These are phyloP conservation scores for Xylaria multiplex DNA, from an alignment of 2,329 filamentous ascomycete species.

Conservation along the genomic window DNA sequence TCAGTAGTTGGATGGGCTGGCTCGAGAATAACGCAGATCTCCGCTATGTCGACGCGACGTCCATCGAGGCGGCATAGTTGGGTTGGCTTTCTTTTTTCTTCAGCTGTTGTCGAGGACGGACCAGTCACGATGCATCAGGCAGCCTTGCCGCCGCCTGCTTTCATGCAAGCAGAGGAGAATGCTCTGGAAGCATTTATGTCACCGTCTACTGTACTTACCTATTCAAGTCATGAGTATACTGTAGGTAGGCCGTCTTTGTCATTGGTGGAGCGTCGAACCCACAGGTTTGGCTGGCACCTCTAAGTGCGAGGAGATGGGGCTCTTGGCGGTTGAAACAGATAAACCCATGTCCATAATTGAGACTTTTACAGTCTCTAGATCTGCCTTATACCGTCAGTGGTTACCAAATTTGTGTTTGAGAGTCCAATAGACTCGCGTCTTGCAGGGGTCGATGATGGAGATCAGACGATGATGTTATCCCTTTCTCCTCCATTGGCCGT, in stretches of 20 bases:
- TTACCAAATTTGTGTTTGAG: conserved; percentile 23
- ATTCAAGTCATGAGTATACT: background rate
- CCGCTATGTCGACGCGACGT: conserved; percentile 78
- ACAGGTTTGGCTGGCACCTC: conserved; percentile 22
- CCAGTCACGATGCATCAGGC: conserved; percentile 12
- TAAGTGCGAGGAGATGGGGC: background rate
- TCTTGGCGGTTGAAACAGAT: background rate
- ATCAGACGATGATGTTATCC: conserved; percentile 41
- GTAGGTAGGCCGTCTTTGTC: conserved; percentile 17
- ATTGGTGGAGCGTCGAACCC: conserved; percentile 18
- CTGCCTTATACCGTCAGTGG: conserved; percentile 16
- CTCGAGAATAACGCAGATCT: conserved; percentile 91
- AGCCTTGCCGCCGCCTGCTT: conserved; percentile 27
- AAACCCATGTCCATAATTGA: conserved; percentile 31
- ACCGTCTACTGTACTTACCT: background rate
- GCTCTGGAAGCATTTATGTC: background rate
- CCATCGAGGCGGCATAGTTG: conserved; percentile 43
- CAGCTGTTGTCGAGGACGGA: conserved; percentile 7
- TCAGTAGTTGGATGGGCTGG: conserved; percentile 91
- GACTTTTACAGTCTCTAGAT: conserved; percentile 24
- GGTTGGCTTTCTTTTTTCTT: conserved; percentile 5
- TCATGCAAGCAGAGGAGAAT: conserved; percentile 17
- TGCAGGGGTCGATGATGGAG: conserved; percentile 27
- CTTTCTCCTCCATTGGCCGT: conserved; percentile 36
- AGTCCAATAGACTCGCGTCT: conserved; percentile 10